phyloP scores from a whole-genome alignment of 2,329 filamentous ascomycete genomes.

The Curvularia sp. region DNA sequence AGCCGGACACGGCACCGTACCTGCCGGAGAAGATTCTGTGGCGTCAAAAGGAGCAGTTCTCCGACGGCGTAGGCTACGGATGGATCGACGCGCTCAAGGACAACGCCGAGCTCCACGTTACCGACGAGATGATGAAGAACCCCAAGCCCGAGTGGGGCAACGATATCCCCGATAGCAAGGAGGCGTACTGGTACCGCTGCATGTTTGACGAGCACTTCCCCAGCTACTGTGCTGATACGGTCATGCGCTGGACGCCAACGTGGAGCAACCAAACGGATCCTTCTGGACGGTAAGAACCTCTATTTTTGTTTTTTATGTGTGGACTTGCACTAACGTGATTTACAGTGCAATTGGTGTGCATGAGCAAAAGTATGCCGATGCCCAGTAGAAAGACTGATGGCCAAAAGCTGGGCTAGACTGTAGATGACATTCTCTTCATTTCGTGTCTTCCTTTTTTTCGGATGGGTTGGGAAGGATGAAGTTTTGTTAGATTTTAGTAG shows the following conservation, averaged over 20 bases:
- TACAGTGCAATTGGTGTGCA: constrained; percentile 45
- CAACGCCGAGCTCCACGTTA: constrained; percentile 85
- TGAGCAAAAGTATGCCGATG: constrained; percentile 44
- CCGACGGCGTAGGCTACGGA: constrained; percentile 96
- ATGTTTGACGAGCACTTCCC: constrained; percentile 99
- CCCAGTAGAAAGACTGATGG: constrained; percentile 19
- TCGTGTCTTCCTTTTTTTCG: constrained; percentile 13
- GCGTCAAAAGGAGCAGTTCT: constrained; percentile 99
- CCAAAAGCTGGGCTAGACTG: not conserved
- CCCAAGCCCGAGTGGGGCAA: constrained; percentile 94
- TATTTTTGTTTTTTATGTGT: not conserved
- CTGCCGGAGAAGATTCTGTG: constrained; percentile 96
- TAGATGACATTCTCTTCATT: not conserved
- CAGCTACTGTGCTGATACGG: constrained; percentile 84
- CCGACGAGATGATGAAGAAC: constrained; percentile 98
- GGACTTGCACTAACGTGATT: constrained; percentile 18
- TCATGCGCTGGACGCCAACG: constrained; percentile 95
- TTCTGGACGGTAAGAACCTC: constrained; percentile 73
- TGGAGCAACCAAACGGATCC: constrained; percentile 98
- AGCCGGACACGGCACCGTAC: constrained; percentile 81
- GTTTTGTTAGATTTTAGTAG: constrained; percentile 8
- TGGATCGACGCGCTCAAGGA: constrained; percentile 99
- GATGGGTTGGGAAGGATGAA: not conserved
- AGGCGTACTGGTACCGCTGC: constrained; percentile 95
- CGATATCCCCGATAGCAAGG: constrained; percentile 95